A percentile compares a stretch with the other conserved stretches of the same genome.
phyloP scores from a whole-genome alignment of 1,284 basidiomycete species.

The Dichomitus squalens region DNA sequence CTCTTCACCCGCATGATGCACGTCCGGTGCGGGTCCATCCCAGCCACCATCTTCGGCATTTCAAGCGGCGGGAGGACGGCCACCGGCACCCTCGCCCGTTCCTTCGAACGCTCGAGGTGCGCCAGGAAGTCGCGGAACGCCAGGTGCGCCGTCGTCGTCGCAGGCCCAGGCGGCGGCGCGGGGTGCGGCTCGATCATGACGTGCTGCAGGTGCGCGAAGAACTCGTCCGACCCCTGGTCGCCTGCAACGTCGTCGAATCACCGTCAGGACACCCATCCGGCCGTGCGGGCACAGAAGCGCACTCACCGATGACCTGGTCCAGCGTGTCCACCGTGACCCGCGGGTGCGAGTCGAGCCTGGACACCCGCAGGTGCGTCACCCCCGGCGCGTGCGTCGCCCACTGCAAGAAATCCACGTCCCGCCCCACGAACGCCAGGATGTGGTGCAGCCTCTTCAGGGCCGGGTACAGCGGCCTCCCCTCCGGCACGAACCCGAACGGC shows the following conservation, averaged over 20 bases:
- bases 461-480: not conserved
- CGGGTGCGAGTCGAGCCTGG: not conserved
- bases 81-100: slow-evolving; percentile 7
- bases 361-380: slow-evolving; percentile 7
- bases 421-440: not conserved
- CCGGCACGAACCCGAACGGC: not conserved
- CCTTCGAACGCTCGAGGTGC: slow-evolving; percentile 4
- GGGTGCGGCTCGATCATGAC: slow-evolving; percentile 17
- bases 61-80: slow-evolving; percentile 9
- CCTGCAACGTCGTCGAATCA: not conserved
- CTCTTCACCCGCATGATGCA: slow-evolving; percentile 11
- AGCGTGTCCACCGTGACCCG: slow-evolving; percentile 12
- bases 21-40: slow-evolving; percentile 6
- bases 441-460: slow-evolving; percentile 1
- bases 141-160: not conserved
- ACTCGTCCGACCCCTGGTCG: slow-evolving; percentile 6
- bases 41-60: slow-evolving; percentile 1
- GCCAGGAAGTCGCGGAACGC: slow-evolving; percentile 7
- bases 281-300: too few species aligned
- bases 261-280: too few species aligned
- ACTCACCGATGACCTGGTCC: slow-evolving; percentile 14
- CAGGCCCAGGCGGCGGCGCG: not conserved
- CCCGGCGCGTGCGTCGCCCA: slow-evolving; percentile 8
- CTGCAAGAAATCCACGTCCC: not conserved
- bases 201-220: slow-evolving; percentile 10